Evolutionary conservation across 2,329 filamentous ascomycete genomes (phyloP), one percentile per base, ranked within the genome.

Genomic region (Dissoconium aciculare): DNA sequence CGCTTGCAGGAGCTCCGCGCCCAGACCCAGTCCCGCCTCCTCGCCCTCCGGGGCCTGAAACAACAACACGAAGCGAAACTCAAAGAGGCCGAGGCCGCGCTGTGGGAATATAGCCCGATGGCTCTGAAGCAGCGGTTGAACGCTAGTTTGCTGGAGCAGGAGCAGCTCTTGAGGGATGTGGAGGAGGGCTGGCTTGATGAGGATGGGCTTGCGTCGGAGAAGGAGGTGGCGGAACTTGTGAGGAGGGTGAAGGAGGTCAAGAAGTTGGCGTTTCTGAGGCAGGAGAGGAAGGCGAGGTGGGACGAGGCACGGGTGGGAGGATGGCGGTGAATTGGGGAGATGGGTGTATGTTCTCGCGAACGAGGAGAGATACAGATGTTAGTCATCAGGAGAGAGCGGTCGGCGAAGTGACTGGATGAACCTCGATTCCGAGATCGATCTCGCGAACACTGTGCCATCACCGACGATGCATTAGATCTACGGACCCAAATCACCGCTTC

Each of bases 271-370:
- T 91, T 89, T 49, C 62, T 85, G 32, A 67, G 89, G 35, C 74
- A 77, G 49, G 89, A 95, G 61, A 71, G 82, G 42, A 92, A 85
- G 56, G 79, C 84, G 47, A 69, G 89, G 45, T 95, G 89, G 89
- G 89, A 95, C 53, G 87, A 95, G 57, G 84, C 87, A 14, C 67
- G 87, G 43, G 87, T 95, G 17, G 87, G 87, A 8, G 89, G 89
- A 1, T 95, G 89, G 89, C 71, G 87, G 49, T 87, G 62, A 72
- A n/a, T n/a, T n/a, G n/a, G n/a, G n/a, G n/a, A n/a, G n/a, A n/a
- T n/a, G n/a, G n/a, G n/a, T n/a, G n/a, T n/a, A n/a, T n/a, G n/a
- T n/a, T n/a, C n/a, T n/a, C n/a, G n/a, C n/a, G n/a, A n/a, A n/a
- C n/a, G n/a, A n/a, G n/a, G n/a, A n/a, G n/a, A n/a, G n/a, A n/a